Evolutionary conservation across 2,329 filamentous ascomycete genomes (phyloP), one percentile per base, ranked within the genome.

Genomic region (Aspergillus sclerotialis): DNA sequence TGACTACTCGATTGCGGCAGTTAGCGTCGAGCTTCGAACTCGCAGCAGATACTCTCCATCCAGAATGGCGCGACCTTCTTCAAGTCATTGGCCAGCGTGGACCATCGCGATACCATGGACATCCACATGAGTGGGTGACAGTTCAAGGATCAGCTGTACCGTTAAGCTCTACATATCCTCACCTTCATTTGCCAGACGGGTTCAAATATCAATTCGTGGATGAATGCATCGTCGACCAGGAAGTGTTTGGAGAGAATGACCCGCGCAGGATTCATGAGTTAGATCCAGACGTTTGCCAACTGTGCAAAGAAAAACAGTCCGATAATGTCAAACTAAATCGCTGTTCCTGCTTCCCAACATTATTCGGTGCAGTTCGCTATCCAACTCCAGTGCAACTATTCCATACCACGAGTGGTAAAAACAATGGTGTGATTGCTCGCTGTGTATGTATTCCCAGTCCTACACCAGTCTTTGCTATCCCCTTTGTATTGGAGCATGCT

Each of bases 301-400:
- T 55, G 2, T 76, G 73, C 41, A 57, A 59, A 10, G 64, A 70
- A 39, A 52, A 56, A 26, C 73, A 76, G 49, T 71, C 71, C 1
- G 69, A 75, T 25, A 62, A 72, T 24, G 58, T 66, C 2, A 58
- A 62, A 25, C 37, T 52, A 6, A 77, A 76, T 46, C 52, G 55
- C 5, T 77, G 73, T 46, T 61, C 60, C 37, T 77, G 73, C 42
- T 77, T 75, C 39, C 67, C 72, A 1, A 64, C 63, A 3, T 55
- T 76, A 0, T 78, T 73, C 37, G 70, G 70, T 3, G 60, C 62
- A 21, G 52, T 63, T 3, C 62, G 58, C 35, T 53, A 54, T 11
- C 53, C 56, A 7, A 48, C 58, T 1, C 69, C 72, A 0, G 65
- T 77, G 1, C 72, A 76, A 42, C 57, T 76, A 7, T 73, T 71